A percentile compares a stretch with the other conserved stretches of the same genome.
Evolutionary conservation across 2,329 filamentous ascomycete species (phyloP).

Genomic region (Sordariomycetes sp.): DNA sequence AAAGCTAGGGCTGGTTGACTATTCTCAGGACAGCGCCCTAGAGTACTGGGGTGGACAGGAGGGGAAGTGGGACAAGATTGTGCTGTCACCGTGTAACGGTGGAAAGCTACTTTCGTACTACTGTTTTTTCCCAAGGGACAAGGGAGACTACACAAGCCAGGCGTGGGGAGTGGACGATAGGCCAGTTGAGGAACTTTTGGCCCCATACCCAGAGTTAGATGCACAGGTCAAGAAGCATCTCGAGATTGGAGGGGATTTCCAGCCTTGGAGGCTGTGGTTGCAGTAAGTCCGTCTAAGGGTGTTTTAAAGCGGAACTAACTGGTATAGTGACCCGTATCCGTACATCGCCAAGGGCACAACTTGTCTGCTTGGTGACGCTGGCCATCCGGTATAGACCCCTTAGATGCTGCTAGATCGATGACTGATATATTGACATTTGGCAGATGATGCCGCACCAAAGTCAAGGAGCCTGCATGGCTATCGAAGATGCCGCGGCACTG

Average conservation of each 20-base stretch:
- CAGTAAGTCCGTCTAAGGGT: no score
- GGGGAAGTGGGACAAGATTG: constrained; percentile 54
- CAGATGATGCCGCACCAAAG: constrained; percentile 58
- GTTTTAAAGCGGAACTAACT: not conserved
- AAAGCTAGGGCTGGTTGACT: constrained; percentile 46
- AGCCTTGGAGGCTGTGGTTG: constrained; percentile 53
- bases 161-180: constrained; percentile 40
- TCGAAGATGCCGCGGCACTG: constrained; percentile 50
- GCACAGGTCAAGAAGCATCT: constrained; percentile 41
- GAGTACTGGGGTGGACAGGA: constrained; percentile 61
- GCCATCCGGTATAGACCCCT: constrained; percentile 36
- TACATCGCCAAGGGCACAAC: constrained; percentile 36
- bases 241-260: constrained; percentile 45
- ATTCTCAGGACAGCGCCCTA: constrained; percentile 43
- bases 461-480: constrained; percentile 57
- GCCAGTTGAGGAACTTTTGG: constrained; percentile 44
- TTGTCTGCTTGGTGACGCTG: constrained; percentile 53
- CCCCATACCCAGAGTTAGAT: constrained; percentile 47
- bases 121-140: constrained; percentile 49
- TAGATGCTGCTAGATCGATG: constrained; percentile 35
- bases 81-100: constrained; percentile 54
- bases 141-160: constrained; percentile 47
- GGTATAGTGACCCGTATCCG: constrained; percentile 35
- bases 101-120: constrained; percentile 55
- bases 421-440: not conserved